Percentiles rank a stretch among this genome's conserved stretches.
Conservation (phyloP, 2,329 filamentous ascomycete genomes). For the Ceratocystis papillata region DNA sequence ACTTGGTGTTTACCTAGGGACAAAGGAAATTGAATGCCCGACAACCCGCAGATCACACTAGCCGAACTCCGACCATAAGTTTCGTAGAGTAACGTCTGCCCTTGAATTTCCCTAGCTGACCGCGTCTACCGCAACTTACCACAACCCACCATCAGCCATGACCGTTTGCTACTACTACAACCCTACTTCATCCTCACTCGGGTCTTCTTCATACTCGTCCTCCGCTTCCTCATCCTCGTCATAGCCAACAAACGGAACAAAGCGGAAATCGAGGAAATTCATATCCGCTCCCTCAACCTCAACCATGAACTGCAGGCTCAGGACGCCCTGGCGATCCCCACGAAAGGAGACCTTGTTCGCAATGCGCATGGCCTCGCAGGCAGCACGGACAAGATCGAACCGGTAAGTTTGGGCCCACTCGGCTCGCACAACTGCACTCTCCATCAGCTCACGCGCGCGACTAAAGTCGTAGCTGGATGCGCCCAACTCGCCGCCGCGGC, state of each 20-base stretch:
- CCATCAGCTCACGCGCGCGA: slow-evolving; percentile 55
- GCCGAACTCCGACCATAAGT: no score
- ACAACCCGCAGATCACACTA: no score
- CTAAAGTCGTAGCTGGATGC: slow-evolving; percentile 57
- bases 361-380: slow-evolving; percentile 81
- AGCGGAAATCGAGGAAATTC: slow-evolving; percentile 73
- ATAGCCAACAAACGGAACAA: slow-evolving; percentile 60
- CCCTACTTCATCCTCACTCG: slow-evolving; percentile 18
- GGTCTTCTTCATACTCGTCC: slow-evolving; percentile 30
- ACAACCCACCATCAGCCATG: not conserved
- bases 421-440: slow-evolving; percentile 58
- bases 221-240: slow-evolving; percentile 43
- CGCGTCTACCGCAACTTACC: no score
- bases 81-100: no score
- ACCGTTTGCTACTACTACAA: not conserved
- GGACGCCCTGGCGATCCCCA: slow-evolving; percentile 75
- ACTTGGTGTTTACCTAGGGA: no score
- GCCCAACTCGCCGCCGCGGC: slow-evolving; percentile 44
- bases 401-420: slow-evolving; percentile 65
- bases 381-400: slow-evolving; percentile 75
- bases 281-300: slow-evolving; percentile 61
- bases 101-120: no score
- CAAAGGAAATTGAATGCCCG: no score
- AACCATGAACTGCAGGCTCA: slow-evolving; percentile 94
- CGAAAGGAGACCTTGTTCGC: slow-evolving; percentile 87